Conservation (phyloP, 352 stramenopile species). For the Aphanomyces stellatus region DNA sequence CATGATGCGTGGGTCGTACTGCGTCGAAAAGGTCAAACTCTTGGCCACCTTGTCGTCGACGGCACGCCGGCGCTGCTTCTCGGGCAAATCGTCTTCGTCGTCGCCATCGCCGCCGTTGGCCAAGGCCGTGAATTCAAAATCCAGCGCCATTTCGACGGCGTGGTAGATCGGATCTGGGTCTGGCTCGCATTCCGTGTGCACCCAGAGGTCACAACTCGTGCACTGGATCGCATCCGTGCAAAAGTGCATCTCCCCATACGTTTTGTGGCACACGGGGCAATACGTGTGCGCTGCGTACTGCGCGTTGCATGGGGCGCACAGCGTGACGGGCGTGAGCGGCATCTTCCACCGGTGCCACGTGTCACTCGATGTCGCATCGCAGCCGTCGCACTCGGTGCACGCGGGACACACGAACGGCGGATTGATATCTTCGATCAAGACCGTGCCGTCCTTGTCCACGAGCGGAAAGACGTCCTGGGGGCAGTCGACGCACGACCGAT, state of each 20-base stretch:
- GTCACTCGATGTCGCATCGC: conserved; percentile 11
- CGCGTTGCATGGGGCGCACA: conserved; percentile 53
- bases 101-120: not conserved
- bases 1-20: conserved; percentile 57
- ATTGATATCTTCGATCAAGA: conserved; percentile 53
- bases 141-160: not conserved
- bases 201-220: conserved; percentile 68
- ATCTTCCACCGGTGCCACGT: conserved; percentile 68
- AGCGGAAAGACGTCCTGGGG: conserved; percentile 51
- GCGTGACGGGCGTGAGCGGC: conserved; percentile 44
- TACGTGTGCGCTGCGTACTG: conserved; percentile 62
- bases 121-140: not conserved
- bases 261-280: conserved; percentile 58
- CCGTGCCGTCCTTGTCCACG: conserved; percentile 38
- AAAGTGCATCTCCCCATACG: conserved; percentile 39
- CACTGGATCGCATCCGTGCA: conserved; percentile 56
- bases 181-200: conserved; percentile 70
- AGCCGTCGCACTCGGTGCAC: conserved; percentile 59
- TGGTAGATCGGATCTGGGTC: conserved; percentile 57
- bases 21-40: conserved; percentile 43
- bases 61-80: conserved; percentile 20
- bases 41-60: conserved; percentile 58
- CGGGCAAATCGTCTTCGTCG: not conserved
- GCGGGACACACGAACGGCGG: conserved; percentile 61
- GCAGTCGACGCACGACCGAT: conserved; percentile 69